Evolutionary conservation across 768 basidiomycete genomes (phyloP), one percentile per base, ranked within the genome.

Genomic region (Boletus coccyginus): DNA sequence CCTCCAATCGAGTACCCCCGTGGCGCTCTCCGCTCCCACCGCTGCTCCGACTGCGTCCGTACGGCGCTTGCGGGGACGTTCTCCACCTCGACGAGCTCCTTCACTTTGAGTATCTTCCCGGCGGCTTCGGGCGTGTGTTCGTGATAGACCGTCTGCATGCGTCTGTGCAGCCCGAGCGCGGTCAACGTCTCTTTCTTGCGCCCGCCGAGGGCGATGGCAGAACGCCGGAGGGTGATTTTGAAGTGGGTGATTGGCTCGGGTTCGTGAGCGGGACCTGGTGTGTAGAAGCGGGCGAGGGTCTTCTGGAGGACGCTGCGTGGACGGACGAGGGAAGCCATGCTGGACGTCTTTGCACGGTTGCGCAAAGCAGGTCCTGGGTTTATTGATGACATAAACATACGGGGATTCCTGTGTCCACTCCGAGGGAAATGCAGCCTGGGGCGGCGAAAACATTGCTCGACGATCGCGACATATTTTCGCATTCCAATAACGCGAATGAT

Each of bases 191-290:
- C 85, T 66, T 87, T 81, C 54, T 85, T 82, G 62, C 79, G 80
- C 55, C 83, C 76, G 3, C 88, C 87, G 10, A 96, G 82, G 1
- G 92, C 87, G 59, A 95, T 94, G 47, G 85, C 87, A 7, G 94
- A 95, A 53, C 94, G 89, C 11, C 82, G 82, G 31, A 95, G 85
- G 19, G 94, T 96, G 64, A 98, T 88, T 76, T 90, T 90, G 77
- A 82, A 94, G 73, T 96, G 91, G 0, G 94, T 92, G 32, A 72
- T 75, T 51, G 78, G 74, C 45, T 55, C 55, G 4, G 44, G 41
- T 16, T 50, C 42, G 32, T 49, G 42, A 27, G 7, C 14, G 5
- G 40, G 52, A 9, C 21, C 12, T 17, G 59, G 12, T 11, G 64
- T 24, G 29, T 60, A 59, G 31, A 52, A 43, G 29, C 66, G 66